Evolutionary conservation across 768 basidiomycete genomes (phyloP), one percentile per base, ranked within the genome.

Genomic region (Dendrothele bispora): DNA sequence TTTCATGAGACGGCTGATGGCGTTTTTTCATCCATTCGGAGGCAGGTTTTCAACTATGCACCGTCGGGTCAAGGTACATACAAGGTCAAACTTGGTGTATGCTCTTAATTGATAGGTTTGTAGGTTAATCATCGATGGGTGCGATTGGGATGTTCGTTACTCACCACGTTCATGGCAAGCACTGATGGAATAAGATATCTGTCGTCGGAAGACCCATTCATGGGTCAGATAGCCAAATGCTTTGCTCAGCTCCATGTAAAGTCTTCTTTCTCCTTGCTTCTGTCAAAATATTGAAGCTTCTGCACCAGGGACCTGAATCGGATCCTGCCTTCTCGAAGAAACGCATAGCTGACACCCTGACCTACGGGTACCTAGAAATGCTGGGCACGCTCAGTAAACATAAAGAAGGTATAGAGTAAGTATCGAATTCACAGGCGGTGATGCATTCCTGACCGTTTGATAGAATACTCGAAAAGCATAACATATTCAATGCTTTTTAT

Each of bases 311-410:
- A 11, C 82, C 85, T 0, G 83, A 82, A 47, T 80, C 84, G 7
- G 89, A 91, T 58, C 85, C 88, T 1, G 78, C 90, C 42, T 92
- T 98, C 58, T 92, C 94, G 1, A 88, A 88, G 61, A 78, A 83
- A 54, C 78, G 91, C 6, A 77, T 98, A 39, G 75, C 85, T 32
- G 84, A 86, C 15, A 93, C 92, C 0, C 67, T 99, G 56, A 91
- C 91, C 0, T 88, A 82, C 56, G 95, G 94, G 0, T 98, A 98
- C 65, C 82, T 99, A 55, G 93, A 97, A 58, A 94, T 99, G 86
- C 77, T 99, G 3, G 95, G 95, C 7, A 86, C 82, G 1, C 72
- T 99, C 38, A 95, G 91, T 70, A 92, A 87, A 59, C 83, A 85
- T 53, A 78, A 83, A 39, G 91, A 97, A 39, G 97, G 97, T 21